Percentiles rank a stretch among this genome's conserved stretches.
phyloP scores from a whole-genome alignment of 2,329 filamentous ascomycete genomes.

The Penicillium sp. region DNA sequence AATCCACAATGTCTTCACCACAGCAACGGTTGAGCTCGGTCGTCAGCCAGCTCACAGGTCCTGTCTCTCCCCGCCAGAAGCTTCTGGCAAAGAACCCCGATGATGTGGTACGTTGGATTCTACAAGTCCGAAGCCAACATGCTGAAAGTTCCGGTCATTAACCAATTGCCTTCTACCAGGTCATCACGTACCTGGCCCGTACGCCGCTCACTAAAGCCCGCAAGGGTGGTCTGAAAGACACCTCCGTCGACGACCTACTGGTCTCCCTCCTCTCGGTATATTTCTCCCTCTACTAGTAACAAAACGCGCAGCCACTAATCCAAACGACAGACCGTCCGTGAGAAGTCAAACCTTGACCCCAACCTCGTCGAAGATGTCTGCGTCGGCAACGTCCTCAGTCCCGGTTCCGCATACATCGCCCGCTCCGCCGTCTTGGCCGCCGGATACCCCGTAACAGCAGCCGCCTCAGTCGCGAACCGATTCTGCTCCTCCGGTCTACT shows the following conservation, averaged over 20 bases:
- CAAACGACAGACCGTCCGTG: conserved; percentile 58
- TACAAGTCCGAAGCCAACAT: background rate
- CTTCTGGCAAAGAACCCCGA: conserved; percentile 38
- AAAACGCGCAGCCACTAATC: background rate
- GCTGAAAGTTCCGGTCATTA: background rate
- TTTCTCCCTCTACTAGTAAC: background rate
- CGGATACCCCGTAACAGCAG: conserved; percentile 75
- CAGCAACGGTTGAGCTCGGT: conserved; percentile 43
- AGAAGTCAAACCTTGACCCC: conserved; percentile 82
- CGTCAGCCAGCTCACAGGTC: conserved; percentile 38
- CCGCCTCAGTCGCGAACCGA: conserved; percentile 78
- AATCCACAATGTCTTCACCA: conserved; percentile 35
- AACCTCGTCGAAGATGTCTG: conserved; percentile 82
- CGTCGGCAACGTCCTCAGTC: conserved; percentile 82
- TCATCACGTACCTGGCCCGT: conserved; percentile 41
- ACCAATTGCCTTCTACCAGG: conserved; percentile 22
- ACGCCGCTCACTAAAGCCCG: conserved; percentile 42
- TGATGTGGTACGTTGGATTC: conserved; percentile 35
- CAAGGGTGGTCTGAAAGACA: conserved; percentile 42
- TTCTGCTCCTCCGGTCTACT: conserved; percentile 89
- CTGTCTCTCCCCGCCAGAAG: conserved; percentile 29
- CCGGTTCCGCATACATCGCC: conserved; percentile 84
- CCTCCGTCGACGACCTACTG: conserved; percentile 35
- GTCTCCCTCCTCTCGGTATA: conserved; percentile 38
- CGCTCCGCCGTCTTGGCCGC: conserved; percentile 81